Conservation (phyloP, 148 eudicot genomes). For the Pouteria glomerata region DNA sequence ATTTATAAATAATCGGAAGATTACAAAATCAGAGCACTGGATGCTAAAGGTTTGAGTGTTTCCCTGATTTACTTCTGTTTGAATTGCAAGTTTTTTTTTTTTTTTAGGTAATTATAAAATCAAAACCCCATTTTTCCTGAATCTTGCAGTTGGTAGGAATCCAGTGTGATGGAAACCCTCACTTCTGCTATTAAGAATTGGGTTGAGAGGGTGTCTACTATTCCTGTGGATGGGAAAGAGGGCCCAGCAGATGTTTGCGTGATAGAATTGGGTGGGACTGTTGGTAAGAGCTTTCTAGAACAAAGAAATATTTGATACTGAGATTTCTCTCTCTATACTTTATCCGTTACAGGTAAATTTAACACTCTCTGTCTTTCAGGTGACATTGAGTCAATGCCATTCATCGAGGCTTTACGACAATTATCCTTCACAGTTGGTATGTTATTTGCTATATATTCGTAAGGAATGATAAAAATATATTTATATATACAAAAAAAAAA, state of each 20-base stretch:
- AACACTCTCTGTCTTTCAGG: constrained; percentile 35
- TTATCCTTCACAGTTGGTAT: constrained; percentile 78
- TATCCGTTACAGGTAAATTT: background rate
- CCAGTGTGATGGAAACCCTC: constrained; percentile 48
- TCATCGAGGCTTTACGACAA: constrained; percentile 93
- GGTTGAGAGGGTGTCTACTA: constrained; percentile 67
- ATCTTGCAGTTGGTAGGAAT: constrained; percentile 61
- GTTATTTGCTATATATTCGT: constrained; percentile 12
- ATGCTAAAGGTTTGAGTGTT: constrained; percentile 51
- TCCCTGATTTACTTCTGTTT: background rate
- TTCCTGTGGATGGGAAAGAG: constrained; percentile 84
- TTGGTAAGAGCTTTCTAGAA: constrained; percentile 48
- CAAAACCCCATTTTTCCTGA: background rate
- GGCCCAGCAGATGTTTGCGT: constrained; percentile 99
- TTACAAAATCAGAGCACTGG: constrained; percentile 52
- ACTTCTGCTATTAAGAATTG: constrained; percentile 73
- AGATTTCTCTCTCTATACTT: background rate
- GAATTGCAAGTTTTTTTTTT: background rate
- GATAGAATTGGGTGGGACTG: constrained; percentile 97
- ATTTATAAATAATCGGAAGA: constrained; percentile 50
- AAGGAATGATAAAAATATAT: background rate
- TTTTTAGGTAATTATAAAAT: background rate
- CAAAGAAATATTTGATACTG: background rate
- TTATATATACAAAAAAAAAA: no score
- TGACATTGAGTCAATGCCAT: constrained; percentile 98